Conservation (phyloP, 495 filamentous ascomycete species). For the Annulohypoxylon maeteangense region DNA sequence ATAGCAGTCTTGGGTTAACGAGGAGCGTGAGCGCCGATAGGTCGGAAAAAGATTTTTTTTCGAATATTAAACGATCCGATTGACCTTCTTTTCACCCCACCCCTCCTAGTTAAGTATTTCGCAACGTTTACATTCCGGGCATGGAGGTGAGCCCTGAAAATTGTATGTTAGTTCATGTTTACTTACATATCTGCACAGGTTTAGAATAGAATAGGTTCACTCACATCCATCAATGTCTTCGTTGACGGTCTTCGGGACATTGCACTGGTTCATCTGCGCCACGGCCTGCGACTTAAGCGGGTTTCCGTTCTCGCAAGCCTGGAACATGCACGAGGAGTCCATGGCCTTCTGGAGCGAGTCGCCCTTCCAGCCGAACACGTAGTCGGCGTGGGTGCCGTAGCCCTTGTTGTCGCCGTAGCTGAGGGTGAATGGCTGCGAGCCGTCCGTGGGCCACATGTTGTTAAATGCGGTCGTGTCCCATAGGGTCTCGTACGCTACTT, state of each 20-base stretch:
- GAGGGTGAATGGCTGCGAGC: constrained; percentile 58
- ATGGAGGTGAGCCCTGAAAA: constrained; percentile 23
- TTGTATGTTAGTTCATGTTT: background rate
- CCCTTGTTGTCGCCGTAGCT: constrained; percentile 58
- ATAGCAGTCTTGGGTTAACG: background rate
- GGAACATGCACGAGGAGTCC: constrained; percentile 59
- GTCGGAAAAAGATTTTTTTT: background rate
- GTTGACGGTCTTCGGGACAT: constrained; percentile 51
- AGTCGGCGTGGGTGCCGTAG: constrained; percentile 60
- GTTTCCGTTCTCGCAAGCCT: constrained; percentile 56
- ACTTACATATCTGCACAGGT: no score
- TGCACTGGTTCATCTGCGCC: constrained; percentile 57
- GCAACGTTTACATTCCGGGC: constrained; percentile 21
- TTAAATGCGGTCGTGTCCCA: constrained; percentile 62
- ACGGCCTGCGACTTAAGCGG: constrained; percentile 59
- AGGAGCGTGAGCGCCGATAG: background rate
- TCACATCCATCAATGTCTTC: constrained; percentile 62
- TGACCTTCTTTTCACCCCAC: background rate
- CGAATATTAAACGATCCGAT: background rate
- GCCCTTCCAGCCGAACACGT: constrained; percentile 61
- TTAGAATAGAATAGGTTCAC: constrained; percentile 32
- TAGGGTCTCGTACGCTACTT: constrained; percentile 63
- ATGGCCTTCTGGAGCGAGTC: constrained; percentile 57
- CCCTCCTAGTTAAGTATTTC: background rate
- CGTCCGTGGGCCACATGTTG: constrained; percentile 59